These are phyloP conservation scores for Sporothrix euskadiensis DNA, from an alignment of 2,329 filamentous ascomycete genomes.

Conservation along the genomic window DNA sequence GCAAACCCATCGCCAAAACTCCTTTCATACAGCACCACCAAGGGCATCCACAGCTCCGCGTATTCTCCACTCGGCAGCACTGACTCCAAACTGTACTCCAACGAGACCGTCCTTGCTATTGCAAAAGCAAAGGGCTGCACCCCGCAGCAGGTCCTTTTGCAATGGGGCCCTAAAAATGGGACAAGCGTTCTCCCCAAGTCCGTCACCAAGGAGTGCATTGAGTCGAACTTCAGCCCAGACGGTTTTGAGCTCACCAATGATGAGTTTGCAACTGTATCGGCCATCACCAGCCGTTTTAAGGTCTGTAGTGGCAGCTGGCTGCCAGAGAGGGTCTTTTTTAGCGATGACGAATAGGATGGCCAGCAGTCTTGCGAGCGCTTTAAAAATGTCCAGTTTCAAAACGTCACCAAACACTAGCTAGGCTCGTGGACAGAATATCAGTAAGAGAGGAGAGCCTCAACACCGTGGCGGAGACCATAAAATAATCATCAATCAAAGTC, in stretches of 20 bases:
- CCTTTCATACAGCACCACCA: conserved; percentile 68
- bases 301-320: conserved; percentile 74
- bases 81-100: conserved; percentile 68
- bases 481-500: not conserved
- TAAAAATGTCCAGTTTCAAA: not conserved
- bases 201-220: conserved; percentile 70
- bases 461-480: not conserved
- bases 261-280: conserved; percentile 68
- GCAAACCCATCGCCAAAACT: conserved; percentile 81
- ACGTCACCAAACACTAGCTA: not conserved
- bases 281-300: conserved; percentile 75
- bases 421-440: not conserved
- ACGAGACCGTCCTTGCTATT: conserved; percentile 61
- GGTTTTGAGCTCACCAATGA: conserved; percentile 71
- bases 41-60: conserved; percentile 73
- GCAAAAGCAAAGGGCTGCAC: conserved; percentile 68
- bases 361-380: not conserved
- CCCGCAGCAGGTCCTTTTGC: conserved; percentile 72
- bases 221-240: conserved; percentile 68
- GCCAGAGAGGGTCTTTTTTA: conserved; percentile 78
- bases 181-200: conserved; percentile 86
- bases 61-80: conserved; percentile 74
- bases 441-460: not conserved
- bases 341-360: conserved; percentile 67
- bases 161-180: conserved; percentile 79